Base-by-base conservation (phyloP, 108 stramenopile species). In the Conticribra guillardii region DNA sequence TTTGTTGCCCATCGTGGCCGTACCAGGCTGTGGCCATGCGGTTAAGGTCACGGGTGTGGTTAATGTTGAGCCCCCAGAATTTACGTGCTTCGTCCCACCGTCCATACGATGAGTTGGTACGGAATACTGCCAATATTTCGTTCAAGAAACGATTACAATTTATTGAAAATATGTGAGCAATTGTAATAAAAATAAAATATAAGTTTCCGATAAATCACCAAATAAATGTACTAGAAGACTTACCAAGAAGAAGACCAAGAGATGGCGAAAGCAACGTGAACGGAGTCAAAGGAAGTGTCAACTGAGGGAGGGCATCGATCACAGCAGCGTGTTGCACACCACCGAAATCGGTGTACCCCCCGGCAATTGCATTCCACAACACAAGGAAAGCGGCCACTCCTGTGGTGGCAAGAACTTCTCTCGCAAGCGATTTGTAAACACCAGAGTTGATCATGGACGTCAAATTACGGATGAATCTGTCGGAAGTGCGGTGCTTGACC, bases 41-140 rank as follows among this genome's bases (percentile, higher is more conserved):
- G 21, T 84, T 78, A 18, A 88, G 69, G 67, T 90, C 85, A 59
- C 87, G 85, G 54, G 87, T 90, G 79, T 88, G 87, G 74, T 90
- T 87, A 37, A 89, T 91, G 69, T 87, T 85, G 65, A 86, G 82
- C 53, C 88, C 88, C 88, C 88, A 89, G 61, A 83, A 83, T 73
- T 89, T 90, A 45, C 89, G 89, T 24, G 89, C 89, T 67, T 90
- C 89, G 82, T 90, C 87, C 89, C 89, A 90, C 24, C 89, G 81
- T 59, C 84, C 74, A 72, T 90, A 90, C n/a, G 85, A 76, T 0
- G 83, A 83, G 74, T 90, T 90, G 58, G 89, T 90, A 16, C 89
- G 82, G 68, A 90, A 90, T 54, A 86, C 89, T 89, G 47, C n/a
- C n/a, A 2, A n/a, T n/a, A n/a, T n/a, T n/a, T n/a, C n/a, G n/a